Evolutionary conservation across 345 rosid genomes (phyloP), one percentile per base, ranked within the genome.

Genomic region (Zanthoxylum bungeanum): DNA sequence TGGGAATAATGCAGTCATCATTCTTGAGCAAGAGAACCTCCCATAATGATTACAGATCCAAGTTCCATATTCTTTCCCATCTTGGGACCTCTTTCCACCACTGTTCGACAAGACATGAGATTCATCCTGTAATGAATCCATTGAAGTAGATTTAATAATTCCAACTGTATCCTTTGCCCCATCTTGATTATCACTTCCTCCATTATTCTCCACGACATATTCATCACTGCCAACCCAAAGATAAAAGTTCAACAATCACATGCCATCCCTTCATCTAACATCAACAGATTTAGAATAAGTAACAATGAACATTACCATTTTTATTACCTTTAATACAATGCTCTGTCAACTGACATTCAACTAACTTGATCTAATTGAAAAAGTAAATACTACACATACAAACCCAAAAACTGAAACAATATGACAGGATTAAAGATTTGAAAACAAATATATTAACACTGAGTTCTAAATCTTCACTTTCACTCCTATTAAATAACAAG

Each of bases 1-100:
- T 8, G 98, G 96, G 60, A 79, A 88, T 78, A 93, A 78, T 40
- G 89, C 81, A 83, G 77, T 72, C 30, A 87, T 71, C 16, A 75
- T 78, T 76, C 88, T 83, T 24, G 65, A 39, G 73, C 91, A 86
- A 74, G 91, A 74, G 66, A 85, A 83, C 68, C 79, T 82, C 70
- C 64, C 68, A 36, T 85, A 84, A 73, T 53, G 70, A 47, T 60
- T 47, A 70, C 91, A 83, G 22, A 64, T 64, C 73, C 79, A 78
- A 75, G 61, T 71, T 66, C 59, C 76, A 6, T 71, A 78, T 57
- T 78, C 80, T 51, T 66, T 51, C 28, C 52, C 65, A 57, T 66
- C 80, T 19, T 74, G 11, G 37, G 71, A 68, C 50, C 55, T 25
- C 49, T 66, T 71, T 61, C 66, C 60, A 5, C 75, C 68, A 70